Conservation (phyloP, 2,329 filamentous ascomycete genomes). For the Capronia americana region DNA sequence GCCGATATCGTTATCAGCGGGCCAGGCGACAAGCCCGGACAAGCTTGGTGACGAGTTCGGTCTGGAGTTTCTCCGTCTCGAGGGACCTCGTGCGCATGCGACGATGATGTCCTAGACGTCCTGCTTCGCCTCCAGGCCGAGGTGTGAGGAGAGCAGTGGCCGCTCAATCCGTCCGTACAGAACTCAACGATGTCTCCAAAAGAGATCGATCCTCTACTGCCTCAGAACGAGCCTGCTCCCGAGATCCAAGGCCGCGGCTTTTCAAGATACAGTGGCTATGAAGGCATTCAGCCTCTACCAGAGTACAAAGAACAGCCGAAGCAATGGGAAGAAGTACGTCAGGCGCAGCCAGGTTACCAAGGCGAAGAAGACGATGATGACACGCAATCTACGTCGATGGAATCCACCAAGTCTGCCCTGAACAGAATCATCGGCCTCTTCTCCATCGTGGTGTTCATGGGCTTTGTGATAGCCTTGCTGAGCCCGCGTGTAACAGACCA, state of each 20-base stretch:
- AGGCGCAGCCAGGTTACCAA: not conserved
- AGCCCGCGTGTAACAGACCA: constrained; percentile 20
- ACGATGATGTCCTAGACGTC: not conserved
- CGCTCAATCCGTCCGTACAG: not conserved
- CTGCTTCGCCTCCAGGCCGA: not conserved
- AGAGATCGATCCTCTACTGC: constrained; percentile 41
- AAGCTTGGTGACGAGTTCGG: not conserved
- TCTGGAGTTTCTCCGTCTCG: constrained; percentile 3
- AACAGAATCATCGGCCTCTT: constrained; percentile 33
- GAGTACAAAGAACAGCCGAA: constrained; percentile 9
- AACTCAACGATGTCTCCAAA: constrained; percentile 23
- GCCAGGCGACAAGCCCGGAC: not conserved
- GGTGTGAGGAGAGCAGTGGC: not conserved
- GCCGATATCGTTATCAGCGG: constrained; percentile 5
- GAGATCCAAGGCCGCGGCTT: constrained; percentile 39
- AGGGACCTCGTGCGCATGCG: not conserved
- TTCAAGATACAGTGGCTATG: constrained; percentile 20
- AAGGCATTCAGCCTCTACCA: constrained; percentile 17
- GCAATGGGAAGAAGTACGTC: constrained; percentile 15
- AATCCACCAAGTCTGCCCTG: constrained; percentile 27
- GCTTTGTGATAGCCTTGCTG: constrained; percentile 34
- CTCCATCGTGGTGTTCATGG: constrained; percentile 36
- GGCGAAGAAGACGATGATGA: constrained; percentile 31
- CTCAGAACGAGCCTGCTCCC: constrained; percentile 38
- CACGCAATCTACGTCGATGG: constrained; percentile 17